Evolutionary conservation across 208 protist species (phyloP).

Genomic region (Leishmania tropica): DNA sequence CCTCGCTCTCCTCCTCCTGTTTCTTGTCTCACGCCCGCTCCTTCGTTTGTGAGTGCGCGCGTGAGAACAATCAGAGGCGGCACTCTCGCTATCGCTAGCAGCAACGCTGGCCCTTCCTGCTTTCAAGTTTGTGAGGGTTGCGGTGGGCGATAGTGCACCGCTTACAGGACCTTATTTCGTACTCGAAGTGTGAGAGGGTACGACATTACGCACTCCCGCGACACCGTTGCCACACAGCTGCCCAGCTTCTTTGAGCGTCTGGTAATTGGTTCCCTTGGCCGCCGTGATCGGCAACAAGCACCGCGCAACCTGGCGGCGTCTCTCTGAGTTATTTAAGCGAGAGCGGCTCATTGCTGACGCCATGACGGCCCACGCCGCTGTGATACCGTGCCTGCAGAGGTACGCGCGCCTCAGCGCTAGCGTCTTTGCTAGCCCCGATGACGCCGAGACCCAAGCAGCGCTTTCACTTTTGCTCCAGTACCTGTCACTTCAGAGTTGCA

Average conservation of each 20-base stretch:
- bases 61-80: neutral
- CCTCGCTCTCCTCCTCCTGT: neutral
- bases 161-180: neutral
- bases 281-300: neutral
- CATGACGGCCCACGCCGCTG: neutral
- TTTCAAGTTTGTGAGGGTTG: neutral
- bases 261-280: neutral
- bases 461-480: conserved; percentile 4
- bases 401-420: conserved; percentile 7
- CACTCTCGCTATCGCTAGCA: neutral
- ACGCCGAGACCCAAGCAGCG: neutral
- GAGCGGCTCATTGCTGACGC: neutral
- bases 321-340: neutral
- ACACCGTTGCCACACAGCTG: neutral
- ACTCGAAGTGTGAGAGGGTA: neutral
- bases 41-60: neutral
- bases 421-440: neutral
- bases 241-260: neutral
- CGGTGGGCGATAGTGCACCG: neutral
- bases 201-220: neutral
- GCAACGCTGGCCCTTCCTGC: neutral
- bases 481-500: conserved; percentile 21
- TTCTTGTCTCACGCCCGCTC: neutral
- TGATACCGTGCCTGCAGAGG: conserved; percentile 7
- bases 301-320: neutral